Evolutionary conservation across 805 yeast genomes (phyloP), one percentile per base, ranked within the genome.

Genomic region (Candida silvicultrix): DNA sequence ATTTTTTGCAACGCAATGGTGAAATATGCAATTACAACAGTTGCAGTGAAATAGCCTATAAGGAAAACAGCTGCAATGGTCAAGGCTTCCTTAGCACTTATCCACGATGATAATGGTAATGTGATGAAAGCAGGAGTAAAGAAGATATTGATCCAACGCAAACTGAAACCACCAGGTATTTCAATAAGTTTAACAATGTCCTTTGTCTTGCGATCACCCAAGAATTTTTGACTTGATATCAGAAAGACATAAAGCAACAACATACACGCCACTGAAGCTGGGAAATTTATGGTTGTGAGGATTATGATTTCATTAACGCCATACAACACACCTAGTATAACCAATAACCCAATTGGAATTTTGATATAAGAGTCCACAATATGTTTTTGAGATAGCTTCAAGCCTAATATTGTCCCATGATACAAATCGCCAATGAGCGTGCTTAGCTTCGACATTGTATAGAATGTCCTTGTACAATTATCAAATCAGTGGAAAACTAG

Each of bases 101-200:
- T 81, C 49, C 75, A 75, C n/a, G 76, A 74, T 12, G 87, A 75
- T 44, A 85, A 69, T 0, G 92, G 92, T 31, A 85, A 70, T 0
- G 82, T 75, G 34, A 85, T 78, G 57, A 86, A 85, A 0, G 89
- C 81, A 1, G 94, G 92, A 1, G 87, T 80, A 69, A 85, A 86
- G 58, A 81, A 84, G 6, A 83, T 74, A 59, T 83, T 84, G 64
- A 86, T 86, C 92, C 94, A 85, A 45, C 83, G 71, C 42, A 85
- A 68, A 2, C 83, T 70, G 60, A 84, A 83, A 49, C 84, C 83
- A 66, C 77, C 75, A 15, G 88, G 78, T n/a, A 83, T 75, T 42
- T 81, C 80, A 42, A 81, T 63, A 29, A 62, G 50, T 36, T 52
- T 60, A 3, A 62, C 46, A 2, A 65, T 35, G 7, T 46, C 43